phyloP scores from a whole-genome alignment of 208 protist species.

The Crithidia acanthocephali region DNA sequence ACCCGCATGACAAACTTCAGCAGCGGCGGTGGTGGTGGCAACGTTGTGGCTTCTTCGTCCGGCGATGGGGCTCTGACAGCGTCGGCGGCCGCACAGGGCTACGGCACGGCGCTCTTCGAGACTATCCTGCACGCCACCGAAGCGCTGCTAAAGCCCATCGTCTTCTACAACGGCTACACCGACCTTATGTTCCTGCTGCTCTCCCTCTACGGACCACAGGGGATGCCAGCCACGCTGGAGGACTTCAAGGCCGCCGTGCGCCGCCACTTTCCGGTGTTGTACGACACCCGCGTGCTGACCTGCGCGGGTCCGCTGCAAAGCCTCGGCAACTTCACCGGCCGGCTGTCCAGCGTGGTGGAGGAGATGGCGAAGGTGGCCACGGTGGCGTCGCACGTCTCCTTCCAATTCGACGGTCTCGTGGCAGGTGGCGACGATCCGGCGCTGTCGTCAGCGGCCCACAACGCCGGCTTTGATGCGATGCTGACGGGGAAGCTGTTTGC shows the following conservation, averaged over 20 bases:
- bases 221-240: slow-evolving; percentile 31
- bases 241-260: slow-evolving; percentile 56
- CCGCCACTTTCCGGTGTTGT: slow-evolving; percentile 58
- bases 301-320: slow-evolving; percentile 45
- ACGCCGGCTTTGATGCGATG: slow-evolving; percentile 60
- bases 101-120: slow-evolving; percentile 47
- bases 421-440: slow-evolving; percentile 18
- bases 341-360: slow-evolving; percentile 43
- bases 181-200: slow-evolving; percentile 68
- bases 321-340: slow-evolving; percentile 43
- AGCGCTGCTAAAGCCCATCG: slow-evolving; percentile 41
- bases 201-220: slow-evolving; percentile 30
- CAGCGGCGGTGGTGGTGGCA: not conserved
- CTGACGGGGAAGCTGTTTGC: slow-evolving; percentile 65
- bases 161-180: slow-evolving; percentile 68
- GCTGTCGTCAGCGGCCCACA: slow-evolving; percentile 22
- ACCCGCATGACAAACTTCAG: not conserved
- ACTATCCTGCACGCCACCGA: slow-evolving; percentile 49
- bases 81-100: slow-evolving; percentile 20
- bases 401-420: slow-evolving; percentile 16
- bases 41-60: not conserved
- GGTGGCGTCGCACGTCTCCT: slow-evolving; percentile 13
- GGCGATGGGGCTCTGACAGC: not conserved
- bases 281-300: slow-evolving; percentile 66
- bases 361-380: slow-evolving; percentile 25